Evolutionary conservation across 1,284 basidiomycete genomes (phyloP), one percentile per base, ranked within the genome.

Genomic region (Puccinia brachypodii): DNA sequence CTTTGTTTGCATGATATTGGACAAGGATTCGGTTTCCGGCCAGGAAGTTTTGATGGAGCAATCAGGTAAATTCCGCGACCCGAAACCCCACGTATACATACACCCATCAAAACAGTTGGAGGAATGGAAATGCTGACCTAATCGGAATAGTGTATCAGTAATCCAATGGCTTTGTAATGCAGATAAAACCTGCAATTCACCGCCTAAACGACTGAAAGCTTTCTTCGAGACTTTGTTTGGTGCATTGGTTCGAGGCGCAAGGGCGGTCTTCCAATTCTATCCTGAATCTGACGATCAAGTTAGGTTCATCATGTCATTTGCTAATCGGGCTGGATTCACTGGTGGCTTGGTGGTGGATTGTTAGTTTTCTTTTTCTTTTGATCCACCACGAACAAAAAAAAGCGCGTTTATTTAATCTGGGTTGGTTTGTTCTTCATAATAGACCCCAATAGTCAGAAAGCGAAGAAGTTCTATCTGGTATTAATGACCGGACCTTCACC

Each of bases 141-240:
- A 68, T 42, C 22, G 44, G n/a, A 25, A 44, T 13, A 97, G 95
- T 85, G 94, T 99, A 86, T 99, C 97, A 28, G 97, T 98, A 33
- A 89, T 99, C 2, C 97, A 99, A 88, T 99, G 97, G 97, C 90
- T 99, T 0, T 90, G 98, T 83, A 99, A 99, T 87, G 96, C 97
- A 56, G 97, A 99, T 87, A 93, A 94, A 38, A 92, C 93, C 2
- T 91, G 94, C 83, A 93, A 95, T 81, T 96, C 95, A 1, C 97
- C 97, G 0, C 93, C 95, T 0, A 93, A 95, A 85, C 93, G 97
- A 62, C 90, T 99, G 44, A 91, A 90, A 36, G 91, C 93, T 50
- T 99, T 99, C 89, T 99, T 99, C 89, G 96, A 94, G 42, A 97
- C 96, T 13, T 90, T 99, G 36, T 94, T 98, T 88, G 94, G 95